phyloP scores from a whole-genome alignment of 805 yeast genomes.

The Spathaspora hagerdaliae region DNA sequence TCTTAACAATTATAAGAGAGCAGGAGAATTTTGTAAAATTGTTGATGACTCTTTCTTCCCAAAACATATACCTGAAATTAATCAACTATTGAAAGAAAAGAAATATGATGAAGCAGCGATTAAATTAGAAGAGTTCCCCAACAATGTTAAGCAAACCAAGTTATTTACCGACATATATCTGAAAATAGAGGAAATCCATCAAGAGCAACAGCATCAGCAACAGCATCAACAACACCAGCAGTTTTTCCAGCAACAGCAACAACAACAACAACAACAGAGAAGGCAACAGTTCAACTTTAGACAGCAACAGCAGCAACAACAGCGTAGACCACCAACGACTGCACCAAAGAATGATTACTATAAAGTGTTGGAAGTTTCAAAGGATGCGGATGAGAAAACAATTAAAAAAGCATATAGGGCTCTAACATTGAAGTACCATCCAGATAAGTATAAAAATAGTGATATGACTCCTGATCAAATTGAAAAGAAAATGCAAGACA shows the following conservation, averaged over 20 bases:
- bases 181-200: conserved; percentile 23
- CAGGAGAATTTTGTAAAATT: conserved; percentile 21
- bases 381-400: conserved; percentile 64
- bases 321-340: conserved; percentile 24
- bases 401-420: conserved; percentile 79
- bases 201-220: conserved; percentile 11
- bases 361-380: conserved; percentile 64
- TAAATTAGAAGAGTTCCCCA: conserved; percentile 28
- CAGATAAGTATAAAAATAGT: conserved; percentile 78
- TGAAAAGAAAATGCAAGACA: conserved; percentile 83
- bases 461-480: conserved; percentile 64
- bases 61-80: conserved; percentile 31
- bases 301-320: conserved; percentile 39
- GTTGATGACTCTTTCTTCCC: conserved; percentile 35
- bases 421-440: conserved; percentile 79
- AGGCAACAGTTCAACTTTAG: conserved; percentile 32
- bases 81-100: conserved; percentile 27
- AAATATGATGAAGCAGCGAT: conserved; percentile 37
- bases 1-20: conserved; percentile 10
- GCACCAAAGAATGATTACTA: conserved; percentile 67
- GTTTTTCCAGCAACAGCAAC: conserved; percentile 12
- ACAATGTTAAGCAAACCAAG: conserved; percentile 36
- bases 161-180: conserved; percentile 31
- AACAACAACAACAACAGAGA: conserved; percentile 15
- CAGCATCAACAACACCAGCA: too few species aligned